These are phyloP conservation scores for Cyberlindnera misumaiensis DNA, from an alignment of 805 yeast genomes.

Conservation along the genomic window DNA sequence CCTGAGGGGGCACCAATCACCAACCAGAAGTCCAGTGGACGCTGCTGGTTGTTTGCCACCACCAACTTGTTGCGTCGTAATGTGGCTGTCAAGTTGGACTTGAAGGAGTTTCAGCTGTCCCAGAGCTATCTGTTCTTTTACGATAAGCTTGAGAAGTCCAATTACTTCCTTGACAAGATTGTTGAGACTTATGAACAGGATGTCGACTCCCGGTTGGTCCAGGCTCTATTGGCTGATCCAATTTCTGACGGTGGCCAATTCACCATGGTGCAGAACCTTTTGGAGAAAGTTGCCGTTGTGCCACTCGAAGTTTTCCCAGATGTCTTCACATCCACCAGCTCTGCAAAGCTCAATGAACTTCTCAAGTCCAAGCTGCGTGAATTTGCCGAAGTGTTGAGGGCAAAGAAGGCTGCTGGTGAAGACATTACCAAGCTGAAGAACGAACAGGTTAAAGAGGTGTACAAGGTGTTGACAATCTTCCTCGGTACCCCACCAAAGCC, in stretches of 20 bases:
- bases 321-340: slow-evolving; percentile 45
- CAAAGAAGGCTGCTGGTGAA: slow-evolving; percentile 7
- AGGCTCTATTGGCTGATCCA: slow-evolving; percentile 58
- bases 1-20: slow-evolving; percentile 54
- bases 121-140: slow-evolving; percentile 77
- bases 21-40: slow-evolving; percentile 69
- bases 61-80: slow-evolving; percentile 64
- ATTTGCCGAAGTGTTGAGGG: slow-evolving; percentile 64
- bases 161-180: slow-evolving; percentile 71
- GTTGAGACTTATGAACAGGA: slow-evolving; percentile 60
- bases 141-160: slow-evolving; percentile 81
- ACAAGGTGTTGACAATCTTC: slow-evolving; percentile 57
- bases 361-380: slow-evolving; percentile 70
- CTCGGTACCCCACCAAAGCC: slow-evolving; percentile 80
- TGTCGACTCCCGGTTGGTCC: slow-evolving; percentile 65
- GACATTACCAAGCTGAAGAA: slow-evolving; percentile 29
- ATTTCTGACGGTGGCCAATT: slow-evolving; percentile 84
- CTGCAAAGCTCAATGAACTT: slow-evolving; percentile 48
- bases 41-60: slow-evolving; percentile 89
- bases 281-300: slow-evolving; percentile 75
- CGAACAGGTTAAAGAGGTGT: slow-evolving; percentile 53
- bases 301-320: slow-evolving; percentile 75
- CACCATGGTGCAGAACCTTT: slow-evolving; percentile 71
- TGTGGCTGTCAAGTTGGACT: slow-evolving; percentile 53
- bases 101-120: slow-evolving; percentile 66